phyloP scores from a whole-genome alignment of 345 rosid genomes.

The Isatis tinctoria region DNA sequence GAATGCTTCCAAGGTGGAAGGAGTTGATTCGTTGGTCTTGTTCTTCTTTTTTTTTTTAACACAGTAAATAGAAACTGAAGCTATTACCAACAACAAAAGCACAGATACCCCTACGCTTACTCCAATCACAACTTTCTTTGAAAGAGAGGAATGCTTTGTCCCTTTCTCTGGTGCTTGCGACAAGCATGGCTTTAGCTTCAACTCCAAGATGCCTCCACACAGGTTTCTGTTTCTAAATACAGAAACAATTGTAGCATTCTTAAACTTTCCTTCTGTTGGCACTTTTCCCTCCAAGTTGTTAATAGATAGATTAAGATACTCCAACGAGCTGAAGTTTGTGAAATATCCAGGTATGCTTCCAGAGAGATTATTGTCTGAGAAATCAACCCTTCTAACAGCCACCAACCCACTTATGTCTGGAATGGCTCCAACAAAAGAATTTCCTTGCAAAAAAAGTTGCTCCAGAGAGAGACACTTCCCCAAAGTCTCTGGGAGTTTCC shows the following conservation, averaged over 20 bases:
- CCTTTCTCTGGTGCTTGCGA: background rate
- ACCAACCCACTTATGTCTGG: background rate
- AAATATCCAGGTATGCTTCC: background rate
- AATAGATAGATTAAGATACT: background rate
- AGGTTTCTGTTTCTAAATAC: background rate
- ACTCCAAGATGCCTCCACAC: background rate
- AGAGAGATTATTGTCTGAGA: background rate
- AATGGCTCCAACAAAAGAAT: background rate
- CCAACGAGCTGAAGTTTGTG: background rate
- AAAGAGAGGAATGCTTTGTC: background rate
- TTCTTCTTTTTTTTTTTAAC: background rate
- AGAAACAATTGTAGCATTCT: background rate
- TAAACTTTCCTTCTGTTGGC: background rate
- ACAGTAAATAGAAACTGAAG: background rate
- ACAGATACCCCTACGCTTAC: background rate
- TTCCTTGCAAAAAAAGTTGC: background rate
- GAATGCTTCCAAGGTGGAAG: background rate
- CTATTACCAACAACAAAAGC: background rate
- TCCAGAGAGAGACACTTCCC: background rate
- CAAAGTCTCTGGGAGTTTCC: background rate
- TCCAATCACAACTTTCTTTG: background rate
- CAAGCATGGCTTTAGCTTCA: background rate
- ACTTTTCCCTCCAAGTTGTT: background rate
- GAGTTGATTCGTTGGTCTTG: background rate
- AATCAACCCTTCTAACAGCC: background rate